Base-by-base conservation (phyloP, 495 filamentous ascomycete species). In the Aspergillus hancockii region DNA sequence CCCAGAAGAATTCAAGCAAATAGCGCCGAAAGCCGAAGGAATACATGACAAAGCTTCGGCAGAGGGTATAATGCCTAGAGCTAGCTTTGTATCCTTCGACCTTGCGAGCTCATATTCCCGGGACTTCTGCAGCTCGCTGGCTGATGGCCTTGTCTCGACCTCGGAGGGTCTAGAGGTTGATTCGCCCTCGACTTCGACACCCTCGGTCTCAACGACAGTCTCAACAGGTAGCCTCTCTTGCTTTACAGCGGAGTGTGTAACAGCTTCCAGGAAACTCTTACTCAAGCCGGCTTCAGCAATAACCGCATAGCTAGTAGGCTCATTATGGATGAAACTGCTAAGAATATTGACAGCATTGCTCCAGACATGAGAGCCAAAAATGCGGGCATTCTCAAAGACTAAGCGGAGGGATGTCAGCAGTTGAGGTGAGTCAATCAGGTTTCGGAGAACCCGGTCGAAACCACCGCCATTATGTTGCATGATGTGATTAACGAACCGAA, bases 251-350 rank as follows among this genome's bases (percentile, higher is more conserved):
- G 59, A 66, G 4, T 86, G 79, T n/a, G 90, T 92, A 30, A 97
- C 81, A 16, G 91, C 83, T 65, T 91, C 85, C 22, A 99, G 81
- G 46, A 97, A 85, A 54, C 84, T 90, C 67, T 88, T 87, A 59
- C 92, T 91, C 52, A 98, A 79, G 30, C 94, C 94, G 49, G 95
- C 92, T 76, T 99, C 95, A 18, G 89, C 90, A 63, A 99, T 92
- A 18, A 96, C 91, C 28, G 90, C 86, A 67, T 97, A 98, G 67
- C 95, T 99, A 5, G 95, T 98, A 3, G 95, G 95, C 65, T 99
- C 95, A 68, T 98, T 97, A 72, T 99, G 95, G 58, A 99, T 96
- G 77, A 98, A 98, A 66, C 88, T 93, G 72, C 90, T 93, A 28
- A 98, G 80, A 63, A 98, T 92, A 61, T 88, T 89, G 57, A 94